Percentiles rank a stretch among this genome's conserved stretches.
Evolutionary conservation across 495 filamentous ascomycete species (phyloP).

Genomic region (Pseudevernia furfuracea): DNA sequence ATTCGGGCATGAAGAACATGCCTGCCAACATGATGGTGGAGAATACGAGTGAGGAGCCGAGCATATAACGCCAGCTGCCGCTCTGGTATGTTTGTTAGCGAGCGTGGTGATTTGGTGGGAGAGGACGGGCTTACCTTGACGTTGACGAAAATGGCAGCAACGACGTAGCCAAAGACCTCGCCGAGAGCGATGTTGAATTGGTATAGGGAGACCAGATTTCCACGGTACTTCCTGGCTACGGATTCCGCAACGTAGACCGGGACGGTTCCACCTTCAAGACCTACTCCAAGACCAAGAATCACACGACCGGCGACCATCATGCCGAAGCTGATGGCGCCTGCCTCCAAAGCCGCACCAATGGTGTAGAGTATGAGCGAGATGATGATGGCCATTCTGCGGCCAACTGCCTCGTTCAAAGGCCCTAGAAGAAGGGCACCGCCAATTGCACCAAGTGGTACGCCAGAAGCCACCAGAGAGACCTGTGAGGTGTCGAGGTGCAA

Average conservation of each 20-base stretch:
- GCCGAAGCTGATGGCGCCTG: conserved; percentile 50
- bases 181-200: conserved; percentile 59
- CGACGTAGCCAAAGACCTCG: conserved; percentile 54
- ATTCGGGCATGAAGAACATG: conserved; percentile 54
- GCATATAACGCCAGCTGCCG: conserved; percentile 58
- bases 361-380: conserved; percentile 51
- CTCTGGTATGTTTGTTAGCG: neutral
- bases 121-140: conserved; percentile 28
- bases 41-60: conserved; percentile 57
- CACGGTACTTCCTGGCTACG: conserved; percentile 47
- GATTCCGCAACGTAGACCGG: conserved; percentile 39
- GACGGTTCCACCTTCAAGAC: conserved; percentile 52
- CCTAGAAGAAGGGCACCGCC: conserved; percentile 51
- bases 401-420: conserved; percentile 51
- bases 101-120: neutral
- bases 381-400: conserved; percentile 52
- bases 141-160: conserved; percentile 53
- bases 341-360: conserved; percentile 51
- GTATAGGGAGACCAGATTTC: conserved; percentile 55
- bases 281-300: conserved; percentile 53
- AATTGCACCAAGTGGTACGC: conserved; percentile 54
- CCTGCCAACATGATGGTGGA: conserved; percentile 52
- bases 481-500: conserved; percentile 38
- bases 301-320: conserved; percentile 56
- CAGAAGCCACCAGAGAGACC: conserved; percentile 49